Base-by-base conservation (phyloP, 176 grass and related monocot species). In the Carex cristatella region DNA sequence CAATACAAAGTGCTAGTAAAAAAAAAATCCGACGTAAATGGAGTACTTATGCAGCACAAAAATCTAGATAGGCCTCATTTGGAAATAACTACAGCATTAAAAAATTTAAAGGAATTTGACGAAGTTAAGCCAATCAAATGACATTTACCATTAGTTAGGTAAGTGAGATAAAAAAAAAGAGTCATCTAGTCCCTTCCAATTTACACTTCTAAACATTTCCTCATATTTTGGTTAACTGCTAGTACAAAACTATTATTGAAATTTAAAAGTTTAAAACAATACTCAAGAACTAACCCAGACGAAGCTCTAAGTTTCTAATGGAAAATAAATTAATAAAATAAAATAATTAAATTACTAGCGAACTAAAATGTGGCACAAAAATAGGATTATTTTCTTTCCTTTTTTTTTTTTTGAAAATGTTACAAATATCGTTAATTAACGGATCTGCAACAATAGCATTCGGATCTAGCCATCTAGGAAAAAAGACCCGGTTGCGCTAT, bases 401-500 rank as follows among this genome's bases (percentile, higher is more conserved):
- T 37, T 68, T 67, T 16, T 14, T 5, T 1, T 37, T 13, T 37
- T 31, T 2, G 2, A 46, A 23, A 4, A 49, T 27, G 23, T 23
- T 73, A 72, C 8, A 48, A 44, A 10, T 72, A 42, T 30, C 16
- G 42, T 5, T 10, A 10, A 10, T 3, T 48, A 46, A 19, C 18
- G 69, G 44, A 75, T 75, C n/a, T 28, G 10, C 10, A 54, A 55
- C 1, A 76, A 54, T 4, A 28, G 72, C 28, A 74, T 27, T 0
- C 7, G 71, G 48, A 11, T 76, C 46, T 51, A 51, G 9, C 48
- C 48, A 49, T 49, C 48, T 76, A 76, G 10, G 46, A 23, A n/a
- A 62, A 63, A 46, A 63, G 15, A 81, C 4, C 57, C 2, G 31
- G n/a, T 83, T 65, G 38, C 58, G 53, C 70, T 33, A 97, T 37